Conservation (phyloP, 805 yeast species). For the Wickerhamiella brachini region DNA sequence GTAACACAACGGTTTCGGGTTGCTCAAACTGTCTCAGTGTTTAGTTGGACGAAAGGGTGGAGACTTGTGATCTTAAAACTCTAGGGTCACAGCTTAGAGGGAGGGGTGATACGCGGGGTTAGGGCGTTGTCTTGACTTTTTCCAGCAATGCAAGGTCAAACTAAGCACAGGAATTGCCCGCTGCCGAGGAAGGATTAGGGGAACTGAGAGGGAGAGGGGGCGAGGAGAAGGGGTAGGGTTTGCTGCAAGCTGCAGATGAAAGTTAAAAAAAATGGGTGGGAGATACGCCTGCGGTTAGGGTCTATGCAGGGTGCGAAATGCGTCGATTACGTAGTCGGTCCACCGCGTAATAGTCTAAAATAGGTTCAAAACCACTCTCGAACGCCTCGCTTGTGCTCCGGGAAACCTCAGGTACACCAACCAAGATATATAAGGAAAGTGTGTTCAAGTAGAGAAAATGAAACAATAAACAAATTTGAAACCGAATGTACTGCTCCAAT, state of each 20-base stretch:
- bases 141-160: not conserved
- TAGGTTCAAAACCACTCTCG: no score
- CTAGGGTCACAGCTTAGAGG: not conserved
- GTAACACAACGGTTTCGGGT: not conserved
- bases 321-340: no score
- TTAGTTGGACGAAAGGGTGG: not conserved
- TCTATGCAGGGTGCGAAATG: not conserved
- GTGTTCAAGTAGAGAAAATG: no score
- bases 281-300: not conserved
- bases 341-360: no score
- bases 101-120: not conserved
- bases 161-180: no score
- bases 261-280: not conserved
- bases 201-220: not conserved
- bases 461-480: no score
- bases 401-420: no score
- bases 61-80: not conserved
- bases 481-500: no score
- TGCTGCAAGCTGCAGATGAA: not conserved
- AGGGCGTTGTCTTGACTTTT: not conserved
- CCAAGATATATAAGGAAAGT: no score
- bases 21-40: not conserved
- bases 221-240: not conserved
- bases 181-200: not conserved
- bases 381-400: no score